Evolutionary conservation across 352 stramenopile species (phyloP).

Genomic region (Globisporangium canariense): DNA sequence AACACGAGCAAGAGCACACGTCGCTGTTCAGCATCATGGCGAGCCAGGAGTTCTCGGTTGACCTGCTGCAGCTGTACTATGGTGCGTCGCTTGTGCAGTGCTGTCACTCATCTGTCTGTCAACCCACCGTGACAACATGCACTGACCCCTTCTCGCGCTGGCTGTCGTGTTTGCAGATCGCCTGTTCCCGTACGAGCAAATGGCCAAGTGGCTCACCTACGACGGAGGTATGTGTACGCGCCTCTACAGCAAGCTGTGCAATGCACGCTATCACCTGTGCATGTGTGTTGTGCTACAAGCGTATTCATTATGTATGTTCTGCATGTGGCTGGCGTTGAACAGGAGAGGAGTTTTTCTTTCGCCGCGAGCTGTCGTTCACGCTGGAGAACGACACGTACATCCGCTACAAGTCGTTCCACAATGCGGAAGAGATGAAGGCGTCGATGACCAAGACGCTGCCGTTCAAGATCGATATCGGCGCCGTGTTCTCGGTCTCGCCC

Average conservation of each 20-base stretch:
- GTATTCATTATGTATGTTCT: neutral
- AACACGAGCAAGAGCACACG: neutral
- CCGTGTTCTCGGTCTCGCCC: conserved; percentile 91
- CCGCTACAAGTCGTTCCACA: conserved; percentile 95
- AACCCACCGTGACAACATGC: neutral
- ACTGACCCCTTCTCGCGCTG: neutral
- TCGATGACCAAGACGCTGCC: conserved; percentile 92
- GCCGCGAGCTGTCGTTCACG: conserved; percentile 98
- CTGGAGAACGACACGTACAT: conserved; percentile 99
- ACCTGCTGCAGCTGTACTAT: conserved; percentile 87
- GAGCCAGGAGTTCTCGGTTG: conserved; percentile 78
- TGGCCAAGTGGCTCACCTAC: conserved; percentile 82
- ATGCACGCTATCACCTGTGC: neutral
- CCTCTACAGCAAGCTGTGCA: too few relatives aligned
- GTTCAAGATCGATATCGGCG: conserved; percentile 99
- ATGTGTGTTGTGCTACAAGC: neutral
- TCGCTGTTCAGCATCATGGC: conserved; percentile 36
- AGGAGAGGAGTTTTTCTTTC: conserved; percentile 81
- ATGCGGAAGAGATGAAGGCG: conserved; percentile 79
- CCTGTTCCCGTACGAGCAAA: conserved; percentile 85
- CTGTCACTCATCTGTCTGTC: neutral
- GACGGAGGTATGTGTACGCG: conserved; percentile 43
- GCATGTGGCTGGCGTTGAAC: neutral
- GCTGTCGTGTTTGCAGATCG: conserved; percentile 39
- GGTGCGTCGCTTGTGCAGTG: conserved; percentile 23